These are phyloP conservation scores for Omphalea diandra DNA, from an alignment of 441 rosid species.

Conservation along the genomic window DNA sequence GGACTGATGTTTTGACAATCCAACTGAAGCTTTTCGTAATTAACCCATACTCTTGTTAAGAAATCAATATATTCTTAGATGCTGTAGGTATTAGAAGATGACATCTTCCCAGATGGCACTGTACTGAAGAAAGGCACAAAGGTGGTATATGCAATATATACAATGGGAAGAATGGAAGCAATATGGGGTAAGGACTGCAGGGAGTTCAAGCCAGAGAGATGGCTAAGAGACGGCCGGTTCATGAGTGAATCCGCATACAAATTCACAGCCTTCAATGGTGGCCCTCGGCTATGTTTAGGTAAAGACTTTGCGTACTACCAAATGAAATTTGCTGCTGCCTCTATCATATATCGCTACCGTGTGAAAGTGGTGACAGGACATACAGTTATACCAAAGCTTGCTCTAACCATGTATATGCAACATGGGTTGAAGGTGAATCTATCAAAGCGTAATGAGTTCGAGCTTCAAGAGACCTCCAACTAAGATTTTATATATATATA, in stretches of 20 bases:
- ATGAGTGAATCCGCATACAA: constrained; percentile 6
- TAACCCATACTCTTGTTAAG: too few relatives aligned
- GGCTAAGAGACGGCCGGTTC: constrained; percentile 61
- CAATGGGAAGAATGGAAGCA: constrained; percentile 95
- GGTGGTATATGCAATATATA: constrained; percentile 72
- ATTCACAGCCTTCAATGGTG: background rate
- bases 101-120: constrained; percentile 84
- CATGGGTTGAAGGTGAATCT: constrained; percentile 72
- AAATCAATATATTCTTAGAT: background rate
- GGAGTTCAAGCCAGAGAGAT: constrained; percentile 85
- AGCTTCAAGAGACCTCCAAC: constrained; percentile 32
- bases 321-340: constrained; percentile 75
- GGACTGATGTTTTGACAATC: too few relatives aligned
- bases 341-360: constrained; percentile 57
- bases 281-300: constrained; percentile 2
- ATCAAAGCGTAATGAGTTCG: constrained; percentile 32
- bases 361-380: constrained; percentile 59
- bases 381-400: constrained; percentile 66
- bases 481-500: too few relatives aligned
- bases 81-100: constrained; percentile 70
- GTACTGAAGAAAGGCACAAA: constrained; percentile 77
- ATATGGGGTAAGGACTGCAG: constrained; percentile 88
- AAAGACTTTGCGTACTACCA: constrained; percentile 73
- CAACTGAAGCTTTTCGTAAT: too few relatives aligned
- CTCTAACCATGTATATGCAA: constrained; percentile 94